Evolutionary conservation across 2,329 filamentous ascomycete species (phyloP), one percentile per base, ranked within the genome.

Genomic region (Periconia sp.): DNA sequence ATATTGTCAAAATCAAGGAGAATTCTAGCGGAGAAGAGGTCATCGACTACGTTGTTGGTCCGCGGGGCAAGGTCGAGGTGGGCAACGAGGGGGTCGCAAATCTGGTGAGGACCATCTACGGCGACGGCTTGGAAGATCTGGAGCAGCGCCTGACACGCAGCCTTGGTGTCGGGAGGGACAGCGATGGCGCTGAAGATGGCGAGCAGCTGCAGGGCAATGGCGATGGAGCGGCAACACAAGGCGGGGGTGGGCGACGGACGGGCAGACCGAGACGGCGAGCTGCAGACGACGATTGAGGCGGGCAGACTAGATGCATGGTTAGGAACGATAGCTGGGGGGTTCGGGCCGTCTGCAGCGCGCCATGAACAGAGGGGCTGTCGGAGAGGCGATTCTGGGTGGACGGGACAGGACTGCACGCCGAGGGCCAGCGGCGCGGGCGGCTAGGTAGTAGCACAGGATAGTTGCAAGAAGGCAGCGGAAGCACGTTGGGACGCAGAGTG

Each of bases 61-160:
- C 90, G 5, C 81, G 94, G 16, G 92, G 88, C 5, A 94, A 88
- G 70, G 78, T 92, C 6, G 94, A 97, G 69, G 82, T 97, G 24
- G 89, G 88, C 0, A 77, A 85, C n/a, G 79, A 84, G 36, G 89
- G 88, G 1, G 87, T 94, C 10, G 82, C 84, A 13, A 84, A 83
- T 0, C 71, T 96, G 50, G 83, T 91, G 4, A 73, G 73, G 48
- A 71, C 70, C 36, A 79, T 86, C 1, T 83, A 79, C 61, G 82
- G 63, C 5, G 59, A 63, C 13, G 53, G 61, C 16, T 54, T 44
- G 9, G 54, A 59, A 4, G 67, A 68, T 33, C 48, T 71, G 1
- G 64, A 71, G 35, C 49, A 56, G 47, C 58, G 57, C 10, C 56
- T 71, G 16, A 51, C 55, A 52, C 54, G 68, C 17, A 70, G 64